These are phyloP conservation scores for Tremellales sp. DNA, from an alignment of 1,284 basidiomycete species.

Conservation along the genomic window DNA sequence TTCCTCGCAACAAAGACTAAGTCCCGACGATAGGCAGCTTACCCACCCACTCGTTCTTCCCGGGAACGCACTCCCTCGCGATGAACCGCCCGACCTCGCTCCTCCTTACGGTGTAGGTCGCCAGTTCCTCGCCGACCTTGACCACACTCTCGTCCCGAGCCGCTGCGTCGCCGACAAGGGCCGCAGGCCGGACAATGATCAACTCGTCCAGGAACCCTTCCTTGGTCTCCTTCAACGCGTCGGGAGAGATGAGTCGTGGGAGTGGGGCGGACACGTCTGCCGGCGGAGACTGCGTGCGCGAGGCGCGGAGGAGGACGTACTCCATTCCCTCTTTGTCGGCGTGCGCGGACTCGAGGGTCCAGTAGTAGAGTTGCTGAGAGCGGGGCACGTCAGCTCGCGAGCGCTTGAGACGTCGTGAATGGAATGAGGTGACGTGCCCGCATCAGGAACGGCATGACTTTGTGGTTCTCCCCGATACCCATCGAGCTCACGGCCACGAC, in stretches of 20 bases:
- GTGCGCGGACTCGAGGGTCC: constrained; percentile 22
- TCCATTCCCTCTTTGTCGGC: constrained; percentile 31
- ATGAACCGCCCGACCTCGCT: constrained; percentile 25
- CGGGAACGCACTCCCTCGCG: constrained; percentile 17
- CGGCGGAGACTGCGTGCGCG: not conserved
- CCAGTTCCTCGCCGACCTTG: constrained; percentile 11
- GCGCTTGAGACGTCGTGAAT: not conserved
- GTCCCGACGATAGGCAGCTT: constrained; percentile 24
- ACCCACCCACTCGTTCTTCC: constrained; percentile 22
- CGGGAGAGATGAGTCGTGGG: constrained; percentile 8
- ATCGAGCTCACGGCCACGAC: constrained; percentile 27
- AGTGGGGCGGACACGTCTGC: not conserved
- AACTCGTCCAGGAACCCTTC: constrained; percentile 20
- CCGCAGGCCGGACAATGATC: constrained; percentile 26
- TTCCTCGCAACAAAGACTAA: constrained; percentile 8
- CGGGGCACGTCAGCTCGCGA: not conserved
- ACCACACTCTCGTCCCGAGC: constrained; percentile 5
- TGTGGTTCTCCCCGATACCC: constrained; percentile 28
- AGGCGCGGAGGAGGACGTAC: constrained; percentile 22
- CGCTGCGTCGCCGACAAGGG: constrained; percentile 11
- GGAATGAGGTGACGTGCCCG: constrained; percentile 18
- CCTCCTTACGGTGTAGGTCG: constrained; percentile 16
- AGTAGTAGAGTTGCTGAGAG: constrained; percentile 21
- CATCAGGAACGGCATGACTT: constrained; percentile 19
- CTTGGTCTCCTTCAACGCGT: not conserved